phyloP scores from a whole-genome alignment of 768 basidiomycete genomes.

The Rubroboletus satanas region DNA sequence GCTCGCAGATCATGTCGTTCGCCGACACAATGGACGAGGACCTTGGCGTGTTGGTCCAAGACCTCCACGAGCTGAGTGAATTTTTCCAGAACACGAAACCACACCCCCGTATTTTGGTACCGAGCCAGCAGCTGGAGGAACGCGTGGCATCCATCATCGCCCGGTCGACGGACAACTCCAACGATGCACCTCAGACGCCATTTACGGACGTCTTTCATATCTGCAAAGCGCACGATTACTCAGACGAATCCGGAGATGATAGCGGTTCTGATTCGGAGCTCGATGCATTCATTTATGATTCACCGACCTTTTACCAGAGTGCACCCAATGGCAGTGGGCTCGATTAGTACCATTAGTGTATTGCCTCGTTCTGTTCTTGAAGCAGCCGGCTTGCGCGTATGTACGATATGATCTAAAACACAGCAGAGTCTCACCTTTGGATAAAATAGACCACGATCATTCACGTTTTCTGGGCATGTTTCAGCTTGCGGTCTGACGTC shows the following conservation, averaged over 20 bases:
- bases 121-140: slow-evolving; percentile 65
- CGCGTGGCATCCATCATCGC: slow-evolving; percentile 80
- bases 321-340: slow-evolving; percentile 41
- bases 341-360: slow-evolving; percentile 8
- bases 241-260: slow-evolving; percentile 48
- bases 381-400: not conserved
- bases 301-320: slow-evolving; percentile 42
- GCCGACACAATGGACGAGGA: slow-evolving; percentile 50
- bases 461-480: slow-evolving; percentile 15
- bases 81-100: slow-evolving; percentile 57
- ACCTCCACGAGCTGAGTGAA: slow-evolving; percentile 69
- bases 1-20: slow-evolving; percentile 34
- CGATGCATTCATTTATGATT: slow-evolving; percentile 64
- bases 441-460: not conserved
- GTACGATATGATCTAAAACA: not conserved
- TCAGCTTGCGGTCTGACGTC: slow-evolving; percentile 17
- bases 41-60: slow-evolving; percentile 73
- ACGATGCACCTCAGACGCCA: slow-evolving; percentile 70
- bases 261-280: slow-evolving; percentile 35
- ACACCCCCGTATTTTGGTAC: slow-evolving; percentile 37
- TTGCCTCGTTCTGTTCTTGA: not conserved
- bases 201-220: slow-evolving; percentile 75
- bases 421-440: not conserved
- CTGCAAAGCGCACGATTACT: slow-evolving; percentile 31
- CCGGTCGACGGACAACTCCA: slow-evolving; percentile 57